Evolutionary conservation across 257 asterid genomes (phyloP), one percentile per base, ranked within the genome.

Genomic region (Cruciata laevipes): DNA sequence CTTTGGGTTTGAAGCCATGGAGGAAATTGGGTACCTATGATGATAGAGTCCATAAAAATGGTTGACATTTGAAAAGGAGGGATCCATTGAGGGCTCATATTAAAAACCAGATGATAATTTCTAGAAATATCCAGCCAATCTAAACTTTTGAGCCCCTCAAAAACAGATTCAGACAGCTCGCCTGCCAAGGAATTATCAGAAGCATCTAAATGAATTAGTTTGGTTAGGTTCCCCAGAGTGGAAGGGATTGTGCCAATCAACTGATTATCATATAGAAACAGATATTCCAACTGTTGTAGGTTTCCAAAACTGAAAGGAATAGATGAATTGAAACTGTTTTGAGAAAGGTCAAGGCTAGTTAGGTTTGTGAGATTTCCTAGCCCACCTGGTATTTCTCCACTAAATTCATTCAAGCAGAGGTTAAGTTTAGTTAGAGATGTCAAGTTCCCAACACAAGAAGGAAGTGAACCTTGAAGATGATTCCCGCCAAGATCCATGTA

Each of bases 11-110:
- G 60, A 20, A 53, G 60, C 60, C 60, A 20, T 6, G 27, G 60
- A 21, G 60, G 60, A 21, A 74, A 27, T 27, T 27, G 2, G 30
- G 30, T 5, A 0, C 5, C 30, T 1, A 27, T 1, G 2, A 27
- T 1, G 30, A 27, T 2, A 27, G 30, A 27, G 30, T 27, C 30
- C 30, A 27, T 27, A 27, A 2, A 1, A 27, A 27, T 27, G 30
- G 30, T 1, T 2, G 35, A 1, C 17, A 74, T 61, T 14, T 74
- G 78, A 62, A 69, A 56, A 6, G 61, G 33, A 27, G 61, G 61
- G 14, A 10, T 56, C 61, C 61, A 56, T 3, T 56, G 61, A 58
- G 6, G 69, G 71, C 71, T 74, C 37, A 69, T 66, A 3, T 69
- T 74, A 2, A 64, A 21, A 20, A 16, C 17, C 6, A 72, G 66